phyloP scores from a whole-genome alignment of 2,329 filamentous ascomycete genomes.

The Tolypocladium pustulatum region DNA sequence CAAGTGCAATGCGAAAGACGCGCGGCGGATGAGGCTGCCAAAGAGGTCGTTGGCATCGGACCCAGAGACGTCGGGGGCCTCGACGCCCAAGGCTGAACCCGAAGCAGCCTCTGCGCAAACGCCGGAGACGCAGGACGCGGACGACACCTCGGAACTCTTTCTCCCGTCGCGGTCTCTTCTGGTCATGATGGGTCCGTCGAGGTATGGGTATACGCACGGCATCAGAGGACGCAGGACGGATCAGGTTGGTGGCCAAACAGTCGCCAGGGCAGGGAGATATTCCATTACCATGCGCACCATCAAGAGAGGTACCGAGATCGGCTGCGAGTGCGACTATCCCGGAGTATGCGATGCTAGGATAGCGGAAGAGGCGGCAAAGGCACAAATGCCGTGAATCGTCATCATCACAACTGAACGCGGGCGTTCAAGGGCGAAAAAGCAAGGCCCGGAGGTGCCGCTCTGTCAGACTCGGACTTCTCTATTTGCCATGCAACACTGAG shows the following conservation, averaged over 20 bases:
- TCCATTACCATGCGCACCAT: neutral
- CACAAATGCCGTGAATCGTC: neutral
- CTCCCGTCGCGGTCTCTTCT: conserved; percentile 1
- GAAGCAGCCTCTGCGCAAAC: neutral
- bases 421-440: too few species aligned
- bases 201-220: conserved; percentile 4
- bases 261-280: neutral
- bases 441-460: neutral
- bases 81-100: neutral
- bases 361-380: neutral
- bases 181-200: conserved; percentile 1
- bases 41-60: neutral
- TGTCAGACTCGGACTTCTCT: neutral
- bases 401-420: neutral
- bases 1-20: neutral
- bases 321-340: neutral
- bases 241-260: conserved; percentile 1
- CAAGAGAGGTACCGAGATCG: neutral
- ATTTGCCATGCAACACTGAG: neutral
- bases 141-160: conserved; percentile 1
- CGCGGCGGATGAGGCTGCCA: neutral
- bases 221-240: conserved; percentile 4
- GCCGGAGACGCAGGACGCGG: neutral
- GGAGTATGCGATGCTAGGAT: conserved; percentile 1
- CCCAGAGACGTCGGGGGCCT: neutral